phyloP scores from a whole-genome alignment of 208 protist species.

The Porcisia hertigi region DNA sequence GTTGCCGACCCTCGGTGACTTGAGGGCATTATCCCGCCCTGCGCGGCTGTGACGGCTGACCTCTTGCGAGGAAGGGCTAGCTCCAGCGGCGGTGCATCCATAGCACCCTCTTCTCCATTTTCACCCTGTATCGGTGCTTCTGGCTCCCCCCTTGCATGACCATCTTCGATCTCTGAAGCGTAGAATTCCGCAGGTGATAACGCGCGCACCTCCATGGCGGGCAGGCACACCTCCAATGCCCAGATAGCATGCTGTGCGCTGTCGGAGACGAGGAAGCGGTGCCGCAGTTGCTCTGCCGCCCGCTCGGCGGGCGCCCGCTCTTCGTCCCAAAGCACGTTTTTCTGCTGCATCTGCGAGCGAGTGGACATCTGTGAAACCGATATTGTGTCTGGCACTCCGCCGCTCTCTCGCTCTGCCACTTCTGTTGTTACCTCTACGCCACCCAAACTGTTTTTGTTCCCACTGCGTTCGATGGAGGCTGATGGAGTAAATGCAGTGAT shows the following conservation, averaged over 20 bases:
- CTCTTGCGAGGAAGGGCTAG: conserved; percentile 15
- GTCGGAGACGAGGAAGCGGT: conserved; percentile 65
- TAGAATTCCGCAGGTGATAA: conserved; percentile 33
- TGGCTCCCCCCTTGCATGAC: not conserved
- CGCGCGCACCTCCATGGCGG: conserved; percentile 23
- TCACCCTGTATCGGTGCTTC: not conserved
- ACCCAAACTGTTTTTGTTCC: not conserved
- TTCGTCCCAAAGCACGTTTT: conserved; percentile 27
- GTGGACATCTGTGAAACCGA: not conserved
- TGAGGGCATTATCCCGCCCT: not conserved
- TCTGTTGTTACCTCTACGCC: not conserved
- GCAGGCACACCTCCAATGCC: conserved; percentile 48
- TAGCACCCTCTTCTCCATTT: not conserved
- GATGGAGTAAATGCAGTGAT: not conserved
- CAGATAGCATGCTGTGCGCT: conserved; percentile 57
- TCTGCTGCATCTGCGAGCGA: conserved; percentile 2
- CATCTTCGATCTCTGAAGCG: not conserved
- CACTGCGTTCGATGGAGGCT: not conserved
- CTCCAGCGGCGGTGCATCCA: not conserved
- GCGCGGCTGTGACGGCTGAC: conserved; percentile 6
- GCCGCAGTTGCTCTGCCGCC: conserved; percentile 18
- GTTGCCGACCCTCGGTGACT: not conserved
- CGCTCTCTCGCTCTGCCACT: not conserved
- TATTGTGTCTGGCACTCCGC: not conserved
- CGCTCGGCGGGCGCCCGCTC: conserved; percentile 17